Base-by-base conservation (phyloP, 129 eudicot species). In the Flaveria ramosissima region DNA sequence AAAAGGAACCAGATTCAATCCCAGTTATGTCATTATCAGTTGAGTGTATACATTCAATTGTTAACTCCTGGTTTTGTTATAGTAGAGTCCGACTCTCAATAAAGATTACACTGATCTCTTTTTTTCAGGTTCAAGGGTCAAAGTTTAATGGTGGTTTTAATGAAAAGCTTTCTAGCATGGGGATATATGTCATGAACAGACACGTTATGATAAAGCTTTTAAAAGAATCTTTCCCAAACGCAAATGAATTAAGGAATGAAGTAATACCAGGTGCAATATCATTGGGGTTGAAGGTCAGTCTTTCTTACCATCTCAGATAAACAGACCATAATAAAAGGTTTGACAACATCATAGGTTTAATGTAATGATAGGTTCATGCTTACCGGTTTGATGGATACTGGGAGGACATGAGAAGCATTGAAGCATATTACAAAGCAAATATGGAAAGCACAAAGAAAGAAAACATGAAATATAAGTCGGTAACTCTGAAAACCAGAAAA, bases 401-500 rank as follows among this genome's bases (percentile, higher is more conserved):
- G 97, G 96, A 91, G 72, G 92, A 88, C 53, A 91, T 94, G 96
- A 85, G 92, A 80, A 91, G 87, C 83, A 87, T 94, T 55, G 89
- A 82, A 86, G 92, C 96, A 26, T 94, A 83, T 80, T 94, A 94
- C 77, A 71, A 80, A 1, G 97, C 94, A 10, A 94, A 91, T 81
- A 89, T 94, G 94, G 96, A 89, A 80, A 87, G 80, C 86, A 86
- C 86, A 73, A 82, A 82, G 86, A 88, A 82, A 74, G 75, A 83
- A 72, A 86, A 85, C 77, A 84, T 82, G 82, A 81, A 87, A 73
- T 91, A 85, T 74, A 88, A 85, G 99, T 91, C 55, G 61, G 96
- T 87, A 83, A 65, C 66, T 70, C 56, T 48, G 51, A 63, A 78
- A 60, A 48, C 48, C 23, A 36, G 71, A 51, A 79, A 65, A 55